Conservation (phyloP, 768 basidiomycete genomes). For the Glaciozyma antarctica region DNA sequence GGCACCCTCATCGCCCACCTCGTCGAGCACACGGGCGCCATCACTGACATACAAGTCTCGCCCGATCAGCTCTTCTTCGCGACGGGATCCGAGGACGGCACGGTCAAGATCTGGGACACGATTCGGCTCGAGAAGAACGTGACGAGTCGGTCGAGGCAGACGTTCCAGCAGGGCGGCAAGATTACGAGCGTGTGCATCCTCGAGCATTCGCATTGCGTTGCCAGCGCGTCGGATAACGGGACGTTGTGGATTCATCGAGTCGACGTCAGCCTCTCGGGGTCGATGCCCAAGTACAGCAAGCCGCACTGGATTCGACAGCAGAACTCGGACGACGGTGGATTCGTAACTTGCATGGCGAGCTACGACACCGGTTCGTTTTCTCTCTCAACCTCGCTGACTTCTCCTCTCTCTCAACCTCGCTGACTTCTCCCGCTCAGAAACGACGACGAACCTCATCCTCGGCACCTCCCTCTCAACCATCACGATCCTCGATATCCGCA, state of each 20-base stretch:
- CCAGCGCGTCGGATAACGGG: slow-evolving; percentile 73
- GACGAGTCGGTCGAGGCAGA: slow-evolving; percentile 56
- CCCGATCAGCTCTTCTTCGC: slow-evolving; percentile 84
- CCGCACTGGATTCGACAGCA: slow-evolving; percentile 73
- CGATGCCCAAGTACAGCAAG: slow-evolving; percentile 73
- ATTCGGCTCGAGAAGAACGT: slow-evolving; percentile 89
- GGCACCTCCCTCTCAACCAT: slow-evolving; percentile 73
- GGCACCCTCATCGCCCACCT: slow-evolving; percentile 76
- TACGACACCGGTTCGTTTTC: slow-evolving; percentile 56
- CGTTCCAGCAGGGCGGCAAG: slow-evolving; percentile 52
- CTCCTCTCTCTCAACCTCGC: not conserved
- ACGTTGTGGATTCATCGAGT: slow-evolving; percentile 76
- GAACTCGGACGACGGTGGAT: slow-evolving; percentile 64
- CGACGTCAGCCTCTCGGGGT: slow-evolving; percentile 56
- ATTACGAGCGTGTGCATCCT: slow-evolving; percentile 65
- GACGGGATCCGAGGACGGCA: slow-evolving; percentile 43
- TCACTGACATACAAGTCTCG: slow-evolving; percentile 73
- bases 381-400: too few species aligned
- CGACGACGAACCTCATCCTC: slow-evolving; percentile 70
- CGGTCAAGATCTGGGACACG: slow-evolving; percentile 48
- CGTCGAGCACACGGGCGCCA: slow-evolving; percentile 65
- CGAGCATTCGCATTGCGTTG: slow-evolving; percentile 73
- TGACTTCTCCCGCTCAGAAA: slow-evolving; percentile 44
- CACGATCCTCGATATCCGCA: slow-evolving; percentile 68
- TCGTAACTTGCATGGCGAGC: slow-evolving; percentile 73